These are phyloP conservation scores for Fraxinus albicans DNA, from an alignment of 305 asterid species.

Conservation along the genomic window DNA sequence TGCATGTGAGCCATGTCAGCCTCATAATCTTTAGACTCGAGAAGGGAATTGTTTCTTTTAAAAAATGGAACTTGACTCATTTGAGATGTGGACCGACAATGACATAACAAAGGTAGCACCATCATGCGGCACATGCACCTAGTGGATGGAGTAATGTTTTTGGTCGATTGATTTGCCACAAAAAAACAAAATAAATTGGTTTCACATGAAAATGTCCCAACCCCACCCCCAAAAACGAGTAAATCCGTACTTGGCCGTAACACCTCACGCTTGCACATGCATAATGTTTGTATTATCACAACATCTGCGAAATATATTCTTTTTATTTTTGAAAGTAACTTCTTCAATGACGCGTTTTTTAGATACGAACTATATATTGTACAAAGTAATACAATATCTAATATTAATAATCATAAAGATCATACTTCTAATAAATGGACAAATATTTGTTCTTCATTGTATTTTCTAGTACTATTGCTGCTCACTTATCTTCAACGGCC, in stretches of 20 bases:
- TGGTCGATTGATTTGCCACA: not conserved
- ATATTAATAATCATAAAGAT: not conserved
- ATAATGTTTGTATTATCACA: not conserved
- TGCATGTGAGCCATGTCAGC: not conserved
- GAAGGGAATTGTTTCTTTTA: no score
- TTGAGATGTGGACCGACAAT: not conserved
- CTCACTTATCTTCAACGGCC: no score
- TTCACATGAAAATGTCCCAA: not conserved
- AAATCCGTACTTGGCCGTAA: conserved; percentile 20
- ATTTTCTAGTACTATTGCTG: no score
- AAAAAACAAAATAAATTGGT: not conserved
- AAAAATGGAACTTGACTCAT: not conserved
- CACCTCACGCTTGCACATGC: conserved; percentile 18
- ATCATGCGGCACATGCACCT: conserved; percentile 25
- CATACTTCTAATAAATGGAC: not conserved
- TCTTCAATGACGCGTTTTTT: not conserved
- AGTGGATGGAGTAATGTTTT: conserved; percentile 10
- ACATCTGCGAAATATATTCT: not conserved
- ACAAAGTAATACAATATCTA: no score
- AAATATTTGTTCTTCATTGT: not conserved
- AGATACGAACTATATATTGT: no score
- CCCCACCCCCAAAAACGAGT: not conserved
- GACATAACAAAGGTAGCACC: not conserved
- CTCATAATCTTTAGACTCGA: not conserved
- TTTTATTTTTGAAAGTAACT: not conserved